These are phyloP conservation scores for Ceratocystis variospora DNA, from an alignment of 2,329 filamentous ascomycete species.

Conservation along the genomic window DNA sequence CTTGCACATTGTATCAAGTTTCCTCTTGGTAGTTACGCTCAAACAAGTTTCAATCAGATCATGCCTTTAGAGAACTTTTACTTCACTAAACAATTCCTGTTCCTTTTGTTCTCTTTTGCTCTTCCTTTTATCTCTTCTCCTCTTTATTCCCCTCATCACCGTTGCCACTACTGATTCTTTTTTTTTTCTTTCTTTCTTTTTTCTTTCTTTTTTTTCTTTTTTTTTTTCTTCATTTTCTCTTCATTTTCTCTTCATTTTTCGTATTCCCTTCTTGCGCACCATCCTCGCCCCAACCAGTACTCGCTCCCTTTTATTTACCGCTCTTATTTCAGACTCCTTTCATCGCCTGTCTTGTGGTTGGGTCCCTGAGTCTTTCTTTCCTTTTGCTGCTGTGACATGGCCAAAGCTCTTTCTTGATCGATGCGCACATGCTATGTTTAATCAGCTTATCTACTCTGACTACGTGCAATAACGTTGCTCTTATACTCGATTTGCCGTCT, in stretches of 20 bases:
- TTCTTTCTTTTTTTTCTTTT: not conserved
- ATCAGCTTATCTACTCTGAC: not conserved
- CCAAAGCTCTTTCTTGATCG: not conserved
- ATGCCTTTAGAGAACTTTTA: not conserved
- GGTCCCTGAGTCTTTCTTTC: not conserved
- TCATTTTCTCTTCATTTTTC: not conserved
- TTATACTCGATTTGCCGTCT: not conserved
- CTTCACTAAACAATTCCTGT: not conserved
- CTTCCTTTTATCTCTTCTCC: not conserved
- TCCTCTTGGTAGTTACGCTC: not conserved
- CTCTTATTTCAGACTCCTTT: not conserved
- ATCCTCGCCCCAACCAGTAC: not conserved
- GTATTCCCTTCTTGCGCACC: not conserved
- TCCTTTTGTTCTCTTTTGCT: not conserved
- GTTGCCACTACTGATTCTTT: not conserved
- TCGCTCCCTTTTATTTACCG: not conserved
- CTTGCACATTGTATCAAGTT: not conserved
- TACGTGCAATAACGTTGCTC: not conserved
- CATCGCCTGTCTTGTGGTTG: not conserved
- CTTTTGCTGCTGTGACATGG: not conserved
- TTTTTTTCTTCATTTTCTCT: not conserved
- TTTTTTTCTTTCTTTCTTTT: not conserved
- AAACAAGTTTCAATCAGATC: constrained; percentile 9
- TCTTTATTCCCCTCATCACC: not conserved
- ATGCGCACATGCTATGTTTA: not conserved